Percentiles rank a stretch among this genome's conserved stretches.
Conservation (phyloP, 495 filamentous ascomycete species). For the Hypoxylon rickii region DNA sequence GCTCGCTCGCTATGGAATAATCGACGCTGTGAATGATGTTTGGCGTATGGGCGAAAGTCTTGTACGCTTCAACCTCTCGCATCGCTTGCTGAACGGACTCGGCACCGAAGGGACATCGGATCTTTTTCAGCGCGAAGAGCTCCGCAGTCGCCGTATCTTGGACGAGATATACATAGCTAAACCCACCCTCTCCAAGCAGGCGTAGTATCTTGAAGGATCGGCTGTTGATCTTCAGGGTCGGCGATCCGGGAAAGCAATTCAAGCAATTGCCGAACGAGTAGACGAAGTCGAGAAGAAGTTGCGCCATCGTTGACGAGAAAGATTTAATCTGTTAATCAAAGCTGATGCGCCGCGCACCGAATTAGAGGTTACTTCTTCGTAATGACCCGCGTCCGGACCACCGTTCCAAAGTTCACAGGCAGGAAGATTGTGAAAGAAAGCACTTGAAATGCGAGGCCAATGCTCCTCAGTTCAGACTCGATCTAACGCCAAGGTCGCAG, state of each 20-base stretch:
- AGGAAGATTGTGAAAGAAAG: too few relatives aligned
- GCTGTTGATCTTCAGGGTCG: conserved; percentile 92
- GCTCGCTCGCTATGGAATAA: conserved; percentile 64
- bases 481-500: too few relatives aligned
- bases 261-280: conserved; percentile 93
- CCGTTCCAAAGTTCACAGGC: too few relatives aligned
- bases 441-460: too few relatives aligned
- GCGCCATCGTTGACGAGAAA: conserved; percentile 68
- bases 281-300: conserved; percentile 84
- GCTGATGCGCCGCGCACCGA: not conserved
- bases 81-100: conserved; percentile 93
- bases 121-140: conserved; percentile 96
- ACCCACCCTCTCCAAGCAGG: conserved; percentile 93
- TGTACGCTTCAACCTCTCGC: conserved; percentile 96
- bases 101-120: conserved; percentile 94
- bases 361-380: not conserved
- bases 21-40: conserved; percentile 93
- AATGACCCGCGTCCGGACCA: too few relatives aligned
- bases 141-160: conserved; percentile 81
- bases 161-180: conserved; percentile 98
- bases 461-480: too few relatives aligned
- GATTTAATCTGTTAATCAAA: not conserved
- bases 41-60: conserved; percentile 76
- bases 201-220: conserved; percentile 94
- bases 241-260: conserved; percentile 91